Percentiles rank a stretch among this genome's conserved stretches.
These are phyloP conservation scores for Ensete glaucum DNA, from an alignment of 176 grass and related monocot genomes.

Conservation along the genomic window DNA sequence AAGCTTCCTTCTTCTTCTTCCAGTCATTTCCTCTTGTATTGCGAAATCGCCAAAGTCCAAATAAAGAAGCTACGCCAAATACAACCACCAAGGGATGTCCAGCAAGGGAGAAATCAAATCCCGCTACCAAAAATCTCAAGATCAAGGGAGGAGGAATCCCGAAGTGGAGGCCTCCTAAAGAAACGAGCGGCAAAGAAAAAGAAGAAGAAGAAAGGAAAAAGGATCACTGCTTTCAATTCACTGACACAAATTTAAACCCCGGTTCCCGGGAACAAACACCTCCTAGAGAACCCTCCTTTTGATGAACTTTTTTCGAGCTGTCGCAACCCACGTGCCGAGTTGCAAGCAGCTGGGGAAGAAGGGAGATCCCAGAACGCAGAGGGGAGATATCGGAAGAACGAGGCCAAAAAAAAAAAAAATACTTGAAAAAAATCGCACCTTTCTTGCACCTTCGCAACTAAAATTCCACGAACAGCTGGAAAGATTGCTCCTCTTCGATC, in stretches of 20 bases:
- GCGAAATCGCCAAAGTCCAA: not conserved
- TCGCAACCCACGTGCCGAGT: not conserved
- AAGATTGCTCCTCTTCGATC: not conserved
- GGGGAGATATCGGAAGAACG: not conserved
- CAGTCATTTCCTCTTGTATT: not conserved
- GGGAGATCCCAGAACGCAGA: not conserved
- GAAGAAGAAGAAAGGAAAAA: not conserved
- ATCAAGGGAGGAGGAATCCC: not conserved
- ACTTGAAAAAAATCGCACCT: not conserved
- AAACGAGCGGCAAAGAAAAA: not conserved
- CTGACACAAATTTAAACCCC: not conserved
- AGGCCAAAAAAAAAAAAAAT: not conserved
- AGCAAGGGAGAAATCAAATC: not conserved
- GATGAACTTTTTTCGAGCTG: not conserved
- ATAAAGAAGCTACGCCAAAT: not conserved
- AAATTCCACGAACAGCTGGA: not conserved
- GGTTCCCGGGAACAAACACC: not conserved
- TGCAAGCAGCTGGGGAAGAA: not conserved
- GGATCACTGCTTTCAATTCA: not conserved
- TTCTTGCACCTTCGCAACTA: not conserved
- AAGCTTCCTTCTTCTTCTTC: constrained; percentile 25
- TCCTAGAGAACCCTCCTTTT: not conserved
- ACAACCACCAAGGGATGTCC: not conserved
- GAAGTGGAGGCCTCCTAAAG: not conserved
- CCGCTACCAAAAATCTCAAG: not conserved